Percentiles rank a stretch among this genome's conserved stretches.
These are phyloP conservation scores for Lyophyllum atratum DNA, from an alignment of 768 basidiomycete species.

Conservation along the genomic window DNA sequence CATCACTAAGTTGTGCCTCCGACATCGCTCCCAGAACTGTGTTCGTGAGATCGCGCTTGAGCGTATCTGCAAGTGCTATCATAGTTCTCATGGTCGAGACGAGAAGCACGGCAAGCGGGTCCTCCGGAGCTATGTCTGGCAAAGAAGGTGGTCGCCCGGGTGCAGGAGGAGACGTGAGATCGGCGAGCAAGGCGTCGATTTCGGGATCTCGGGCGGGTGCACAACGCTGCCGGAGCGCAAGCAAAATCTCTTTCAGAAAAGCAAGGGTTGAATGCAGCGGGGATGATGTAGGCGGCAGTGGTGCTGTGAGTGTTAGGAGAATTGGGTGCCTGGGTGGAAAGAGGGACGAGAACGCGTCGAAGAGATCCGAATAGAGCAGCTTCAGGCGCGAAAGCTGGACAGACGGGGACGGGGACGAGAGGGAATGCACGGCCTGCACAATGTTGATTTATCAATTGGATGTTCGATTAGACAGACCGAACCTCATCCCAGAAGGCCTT, in stretches of 20 bases:
- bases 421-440: constrained; percentile 50
- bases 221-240: constrained; percentile 57
- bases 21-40: constrained; percentile 67
- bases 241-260: constrained; percentile 56
- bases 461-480: constrained; percentile 19
- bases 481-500: constrained; percentile 79
- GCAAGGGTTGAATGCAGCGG: constrained; percentile 60
- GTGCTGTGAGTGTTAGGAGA: constrained; percentile 53
- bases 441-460: not conserved
- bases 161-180: constrained; percentile 17
- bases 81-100: constrained; percentile 48
- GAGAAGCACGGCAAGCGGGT: constrained; percentile 47
- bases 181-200: constrained; percentile 44
- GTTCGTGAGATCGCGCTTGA: constrained; percentile 70
- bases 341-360: constrained; percentile 51
- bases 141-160: constrained; percentile 17
- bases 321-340: constrained; percentile 57
- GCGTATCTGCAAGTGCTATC: constrained; percentile 54
- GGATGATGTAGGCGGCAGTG: constrained; percentile 66
- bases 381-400: constrained; percentile 62
- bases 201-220: constrained; percentile 64
- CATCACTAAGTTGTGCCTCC: constrained; percentile 54
- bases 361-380: constrained; percentile 55
- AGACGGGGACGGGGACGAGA: constrained; percentile 61
- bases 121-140: constrained; percentile 11